Evolutionary conservation across 352 stramenopile genomes (phyloP), one percentile per base, ranked within the genome.

Genomic region (Pythium apleroticum): DNA sequence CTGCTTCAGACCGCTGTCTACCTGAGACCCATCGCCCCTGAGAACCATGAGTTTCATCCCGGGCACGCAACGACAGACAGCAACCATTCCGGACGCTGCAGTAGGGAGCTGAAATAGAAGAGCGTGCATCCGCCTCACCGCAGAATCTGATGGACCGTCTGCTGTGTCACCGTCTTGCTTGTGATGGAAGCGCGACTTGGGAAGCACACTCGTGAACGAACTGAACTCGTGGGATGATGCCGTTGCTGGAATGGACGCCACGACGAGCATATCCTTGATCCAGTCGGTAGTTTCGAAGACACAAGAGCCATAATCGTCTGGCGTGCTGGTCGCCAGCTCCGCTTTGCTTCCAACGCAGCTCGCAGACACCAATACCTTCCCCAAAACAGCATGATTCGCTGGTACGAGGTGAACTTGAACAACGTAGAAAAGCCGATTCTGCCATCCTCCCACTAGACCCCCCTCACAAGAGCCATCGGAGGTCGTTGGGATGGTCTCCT

Each of bases 231-330:
- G 43, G 20, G n/a, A 76, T 1, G 64, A 71, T 20, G 45, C 61
- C 0, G 57, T 67, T 4, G 63, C 3, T 0, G 73, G 24, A 1
- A 27, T 37, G 14, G 54, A 48, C 1, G 39, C 35, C 0, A 37
- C 9, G 27, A 91, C 41, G 20, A 85, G 48, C 48, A 91, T 71
- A 35, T 86, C 72, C 3, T 71, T 65, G 14, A 65, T 57, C 82
- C 82, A 89, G 48, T 91, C 84, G 0, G 76, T 84, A 52, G 73
- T 86, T 49, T 89, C 82, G 53, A 91, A 84, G 0, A 73, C 62
- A 48, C 80, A 89, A 33, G 37, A 75, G 1, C 80, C 80, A 5
- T 52, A 58, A 17, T 88, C 78, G 63, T 89, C 72, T 3, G 74
- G 74, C 9, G 60, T 46, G 27, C 56, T 61, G 24, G 64, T 73